Evolutionary conservation across 495 filamentous ascomycete genomes (phyloP).

Genomic region (Penicillium fimorum): DNA sequence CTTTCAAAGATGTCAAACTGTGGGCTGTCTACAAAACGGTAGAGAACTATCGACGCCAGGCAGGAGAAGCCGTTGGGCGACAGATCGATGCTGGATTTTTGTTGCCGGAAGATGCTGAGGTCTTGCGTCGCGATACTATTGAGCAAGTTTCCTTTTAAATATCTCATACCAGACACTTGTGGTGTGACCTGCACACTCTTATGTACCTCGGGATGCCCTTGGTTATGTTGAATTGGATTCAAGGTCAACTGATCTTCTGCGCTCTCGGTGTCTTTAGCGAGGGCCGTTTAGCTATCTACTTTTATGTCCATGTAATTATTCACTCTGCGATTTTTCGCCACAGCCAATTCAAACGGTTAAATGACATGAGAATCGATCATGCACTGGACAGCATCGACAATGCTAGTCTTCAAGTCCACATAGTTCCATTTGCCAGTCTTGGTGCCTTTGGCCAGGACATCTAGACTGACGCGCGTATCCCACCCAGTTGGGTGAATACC

Average conservation of each 20-base stretch:
- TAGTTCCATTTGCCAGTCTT: too few relatives aligned
- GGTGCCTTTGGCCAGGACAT: too few relatives aligned
- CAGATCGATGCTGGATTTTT: slow-evolving; percentile 11
- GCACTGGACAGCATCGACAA: too few relatives aligned
- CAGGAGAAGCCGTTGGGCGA: slow-evolving; percentile 1
- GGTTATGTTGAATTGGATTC: neutral
- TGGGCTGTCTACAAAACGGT: slow-evolving; percentile 1
- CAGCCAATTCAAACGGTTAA: too few relatives aligned
- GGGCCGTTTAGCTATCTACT: neutral
- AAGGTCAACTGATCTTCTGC: neutral
- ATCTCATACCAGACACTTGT: neutral
- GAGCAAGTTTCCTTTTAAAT: slow-evolving; percentile 1
- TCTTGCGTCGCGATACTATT: slow-evolving; percentile 14
- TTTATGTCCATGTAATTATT: neutral
- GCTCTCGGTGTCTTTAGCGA: neutral
- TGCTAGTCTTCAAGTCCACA: too few relatives aligned
- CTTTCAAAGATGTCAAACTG: neutral
- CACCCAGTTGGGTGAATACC: too few relatives aligned
- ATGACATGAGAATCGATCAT: too few relatives aligned
- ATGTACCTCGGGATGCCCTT: neutral
- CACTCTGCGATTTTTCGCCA: neutral
- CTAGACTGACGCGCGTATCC: too few relatives aligned
- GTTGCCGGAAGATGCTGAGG: slow-evolving; percentile 9
- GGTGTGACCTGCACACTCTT: neutral
- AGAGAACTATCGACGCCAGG: neutral